Base-by-base conservation (phyloP, 345 rosid species). In the Citropsis articulata region DNA sequence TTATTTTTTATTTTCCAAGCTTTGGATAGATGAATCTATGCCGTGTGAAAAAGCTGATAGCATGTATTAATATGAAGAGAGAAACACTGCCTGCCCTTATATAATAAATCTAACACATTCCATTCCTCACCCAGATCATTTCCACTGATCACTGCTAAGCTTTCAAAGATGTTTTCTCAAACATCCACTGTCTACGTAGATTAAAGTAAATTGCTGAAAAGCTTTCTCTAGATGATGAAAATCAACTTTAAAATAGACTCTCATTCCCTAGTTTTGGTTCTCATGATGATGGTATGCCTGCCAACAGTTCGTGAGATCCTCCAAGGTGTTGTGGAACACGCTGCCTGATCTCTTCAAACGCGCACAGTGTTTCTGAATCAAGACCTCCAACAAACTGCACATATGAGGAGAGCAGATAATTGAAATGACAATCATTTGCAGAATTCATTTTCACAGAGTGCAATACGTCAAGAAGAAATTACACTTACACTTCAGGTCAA, bases 361-460 rank as follows among this genome's bases (percentile, higher is more conserved):
- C 91, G 30, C 96, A 84, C 81, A 94, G 53, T 16, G 98, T 91
- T 86, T 94, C 97, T 38, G 96, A 89, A 81, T 94, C 98, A 25
- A 94, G 91, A 65, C 91, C 96, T 78, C 98, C 97, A 2, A 90
- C 91, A 88, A 94, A 91, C 98, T 91, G 90, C 82, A 79, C 27
- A 63, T 5, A 75, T 1, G 7, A 18, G 48, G 27, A 21, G 1
- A 59, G 8, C 16, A 12, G 35, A 60, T 31, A 72, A 30, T n/a
- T 48, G 30, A 33, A 69, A 36, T 69, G 27, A 57, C 57, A 35
- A 45, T 9, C 45, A 59, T 28, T 66, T 19, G 21, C 48, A 66
- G 0, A 14, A 48, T 27, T 13, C 21, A 64, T 64, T 31, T 13
- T 30, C 48, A 5, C 36, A 64, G 67, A 64, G n/a, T 6, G 40